phyloP scores from a whole-genome alignment of 2,329 filamentous ascomycete species.

The Drechslerella stenobrocha region DNA sequence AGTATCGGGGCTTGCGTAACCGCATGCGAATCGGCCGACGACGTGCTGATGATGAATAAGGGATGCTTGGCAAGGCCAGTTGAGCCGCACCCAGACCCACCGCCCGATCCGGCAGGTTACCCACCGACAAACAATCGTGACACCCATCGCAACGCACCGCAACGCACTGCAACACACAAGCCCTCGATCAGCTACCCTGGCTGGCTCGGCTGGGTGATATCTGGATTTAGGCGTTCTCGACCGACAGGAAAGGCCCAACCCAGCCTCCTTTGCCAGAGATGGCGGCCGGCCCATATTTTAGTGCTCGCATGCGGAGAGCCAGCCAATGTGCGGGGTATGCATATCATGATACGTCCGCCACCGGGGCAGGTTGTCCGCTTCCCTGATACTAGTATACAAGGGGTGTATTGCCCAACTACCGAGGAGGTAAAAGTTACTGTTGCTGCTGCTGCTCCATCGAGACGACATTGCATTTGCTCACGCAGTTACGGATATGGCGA shows the following conservation, averaged over 20 bases:
- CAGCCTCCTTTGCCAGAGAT: conserved; percentile 5
- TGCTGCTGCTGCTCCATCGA: no score
- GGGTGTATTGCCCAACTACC: neutral
- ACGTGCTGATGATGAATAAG: conserved; percentile 30
- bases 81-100: conserved; percentile 29
- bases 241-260: neutral
- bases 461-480: no score
- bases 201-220: no score
- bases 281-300: no score
- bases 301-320: conserved; percentile 7
- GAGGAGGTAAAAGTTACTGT: neutral
- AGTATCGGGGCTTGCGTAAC: conserved; percentile 41
- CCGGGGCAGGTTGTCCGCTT: conserved; percentile 31
- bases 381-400: neutral
- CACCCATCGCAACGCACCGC: conserved; percentile 25
- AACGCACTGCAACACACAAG: no score
- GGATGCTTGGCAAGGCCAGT: conserved; percentile 20
- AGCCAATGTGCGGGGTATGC: conserved; percentile 45
- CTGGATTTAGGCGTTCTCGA: conserved; percentile 47
- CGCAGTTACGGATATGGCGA: conserved; percentile 7
- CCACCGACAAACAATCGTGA: conserved; percentile 10
- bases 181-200: no score
- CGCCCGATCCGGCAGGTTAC: conserved; percentile 14
- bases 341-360: conserved; percentile 49
- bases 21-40: conserved; percentile 16